A percentile compares a stretch with the other conserved stretches of the same genome.
These are phyloP conservation scores for Malus hybrid DNA, from an alignment of 331 rosid genomes.

Conservation along the genomic window DNA sequence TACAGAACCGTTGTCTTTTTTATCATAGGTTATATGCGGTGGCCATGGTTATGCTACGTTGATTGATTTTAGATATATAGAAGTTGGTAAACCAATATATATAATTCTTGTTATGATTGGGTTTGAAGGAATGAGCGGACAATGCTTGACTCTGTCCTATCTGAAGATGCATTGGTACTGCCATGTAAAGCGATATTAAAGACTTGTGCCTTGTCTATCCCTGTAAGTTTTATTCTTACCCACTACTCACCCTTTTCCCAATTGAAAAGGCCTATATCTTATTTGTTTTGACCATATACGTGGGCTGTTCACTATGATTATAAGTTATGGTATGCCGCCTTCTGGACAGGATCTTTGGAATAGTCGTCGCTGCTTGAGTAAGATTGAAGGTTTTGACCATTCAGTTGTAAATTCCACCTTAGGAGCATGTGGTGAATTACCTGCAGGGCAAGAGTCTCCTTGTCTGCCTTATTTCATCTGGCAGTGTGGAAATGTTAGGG, in stretches of 20 bases:
- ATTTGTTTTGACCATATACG: not conserved
- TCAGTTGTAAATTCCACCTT: conserved; percentile 54
- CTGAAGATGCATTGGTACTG: conserved; percentile 59
- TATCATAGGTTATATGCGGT: not conserved
- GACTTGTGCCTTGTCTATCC: conserved; percentile 78
- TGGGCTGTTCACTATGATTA: not conserved
- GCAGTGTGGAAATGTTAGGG: conserved; percentile 79
- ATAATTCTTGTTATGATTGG: conserved; percentile 5
- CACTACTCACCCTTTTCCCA: not conserved
- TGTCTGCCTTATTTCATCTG: conserved; percentile 60
- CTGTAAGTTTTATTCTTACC: conserved; percentile 47
- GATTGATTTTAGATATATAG: not conserved
- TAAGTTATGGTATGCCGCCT: not conserved
- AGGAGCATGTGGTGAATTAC: conserved; percentile 71
- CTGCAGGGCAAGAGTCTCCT: conserved; percentile 55
- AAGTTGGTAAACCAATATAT: not conserved
- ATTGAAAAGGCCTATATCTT: not conserved
- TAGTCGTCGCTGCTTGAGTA: conserved; percentile 60
- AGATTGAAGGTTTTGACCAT: conserved; percentile 75
- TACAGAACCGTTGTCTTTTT: not conserved
- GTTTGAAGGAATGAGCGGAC: conserved; percentile 67
- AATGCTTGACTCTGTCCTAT: conserved; percentile 43
- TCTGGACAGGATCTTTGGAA: conserved; percentile 73
- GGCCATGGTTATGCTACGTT: not conserved
- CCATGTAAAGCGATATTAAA: conserved; percentile 73